Evolutionary conservation across 148 eudicot species (phyloP).

Genomic region (Chenopodium berlandieri): DNA sequence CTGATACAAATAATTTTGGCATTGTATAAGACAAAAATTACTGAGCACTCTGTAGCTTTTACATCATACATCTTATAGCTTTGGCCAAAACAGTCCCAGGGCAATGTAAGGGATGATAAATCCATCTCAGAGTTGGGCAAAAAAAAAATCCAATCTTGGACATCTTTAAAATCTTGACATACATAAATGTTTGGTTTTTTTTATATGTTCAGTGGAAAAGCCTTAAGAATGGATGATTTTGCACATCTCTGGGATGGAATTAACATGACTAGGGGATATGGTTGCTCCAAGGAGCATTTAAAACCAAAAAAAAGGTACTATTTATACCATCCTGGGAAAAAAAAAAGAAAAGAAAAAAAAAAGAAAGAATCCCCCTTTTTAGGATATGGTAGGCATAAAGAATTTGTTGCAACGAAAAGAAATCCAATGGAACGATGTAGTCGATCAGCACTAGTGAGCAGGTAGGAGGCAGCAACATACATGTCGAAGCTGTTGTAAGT

Average conservation of each 20-base stretch:
- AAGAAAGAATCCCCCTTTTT: neutral
- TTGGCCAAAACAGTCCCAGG: neutral
- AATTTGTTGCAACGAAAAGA: neutral
- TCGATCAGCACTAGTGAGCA: slow-evolving; percentile 10
- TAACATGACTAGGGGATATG: neutral
- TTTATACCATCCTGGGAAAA: neutral
- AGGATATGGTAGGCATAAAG: neutral
- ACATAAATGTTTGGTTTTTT: neutral
- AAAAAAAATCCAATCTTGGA: too few species aligned
- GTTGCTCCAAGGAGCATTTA: neutral
- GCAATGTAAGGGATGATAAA: neutral
- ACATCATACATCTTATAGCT: neutral
- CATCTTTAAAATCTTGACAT: neutral
- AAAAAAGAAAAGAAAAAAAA: too few species aligned
- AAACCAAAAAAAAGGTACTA: too few species aligned
- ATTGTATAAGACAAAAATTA: neutral
- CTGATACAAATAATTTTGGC: neutral
- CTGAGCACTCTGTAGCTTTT: neutral
- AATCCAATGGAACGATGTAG: neutral
- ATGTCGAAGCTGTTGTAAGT: neutral
- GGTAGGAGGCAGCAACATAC: neutral
- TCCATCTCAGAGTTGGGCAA: neutral
- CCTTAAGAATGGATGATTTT: neutral
- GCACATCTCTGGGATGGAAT: neutral
- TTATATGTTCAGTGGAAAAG: too few species aligned